These are phyloP conservation scores for Chamaecrista fasciculata DNA, from an alignment of 306 rosid genomes.

Conservation along the genomic window DNA sequence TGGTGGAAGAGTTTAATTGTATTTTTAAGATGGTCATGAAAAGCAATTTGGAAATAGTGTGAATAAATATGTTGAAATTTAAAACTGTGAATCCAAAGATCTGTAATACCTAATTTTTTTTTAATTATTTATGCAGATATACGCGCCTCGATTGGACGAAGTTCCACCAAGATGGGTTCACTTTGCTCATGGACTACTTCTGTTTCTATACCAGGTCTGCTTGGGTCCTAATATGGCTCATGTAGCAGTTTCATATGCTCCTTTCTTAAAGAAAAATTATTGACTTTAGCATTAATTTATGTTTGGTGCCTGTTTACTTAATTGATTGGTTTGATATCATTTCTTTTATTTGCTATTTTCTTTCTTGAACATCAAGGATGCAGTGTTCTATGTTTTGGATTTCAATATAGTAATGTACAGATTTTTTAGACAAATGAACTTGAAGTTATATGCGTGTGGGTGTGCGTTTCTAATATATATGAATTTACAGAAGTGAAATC, in stretches of 20 bases:
- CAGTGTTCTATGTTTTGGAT: constrained; percentile 8
- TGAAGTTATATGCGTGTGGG: neutral
- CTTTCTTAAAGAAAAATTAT: neutral
- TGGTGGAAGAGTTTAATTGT: neutral
- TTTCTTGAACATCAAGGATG: neutral
- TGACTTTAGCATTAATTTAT: neutral
- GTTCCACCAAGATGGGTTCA: constrained; percentile 98
- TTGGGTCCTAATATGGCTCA: neutral
- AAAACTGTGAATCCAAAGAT: neutral
- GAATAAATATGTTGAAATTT: constrained; percentile 21
- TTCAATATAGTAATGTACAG: neutral
- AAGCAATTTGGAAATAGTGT: constrained; percentile 3
- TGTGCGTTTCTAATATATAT: neutral
- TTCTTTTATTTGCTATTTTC: neutral
- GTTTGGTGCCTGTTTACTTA: neutral
- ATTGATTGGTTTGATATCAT: constrained; percentile 3
- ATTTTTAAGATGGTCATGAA: neutral
- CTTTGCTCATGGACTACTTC: constrained; percentile 87
- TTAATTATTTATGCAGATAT: constrained; percentile 51
- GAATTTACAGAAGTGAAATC: neutral
- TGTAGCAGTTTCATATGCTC: neutral
- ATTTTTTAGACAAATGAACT: neutral
- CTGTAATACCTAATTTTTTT: neutral
- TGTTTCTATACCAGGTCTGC: constrained; percentile 89
- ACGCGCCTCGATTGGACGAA: constrained; percentile 79